Percentiles rank a stretch among this genome's conserved stretches.
Evolutionary conservation across 805 yeast genomes (phyloP).

Genomic region (Starmerella ratchasimensis): DNA sequence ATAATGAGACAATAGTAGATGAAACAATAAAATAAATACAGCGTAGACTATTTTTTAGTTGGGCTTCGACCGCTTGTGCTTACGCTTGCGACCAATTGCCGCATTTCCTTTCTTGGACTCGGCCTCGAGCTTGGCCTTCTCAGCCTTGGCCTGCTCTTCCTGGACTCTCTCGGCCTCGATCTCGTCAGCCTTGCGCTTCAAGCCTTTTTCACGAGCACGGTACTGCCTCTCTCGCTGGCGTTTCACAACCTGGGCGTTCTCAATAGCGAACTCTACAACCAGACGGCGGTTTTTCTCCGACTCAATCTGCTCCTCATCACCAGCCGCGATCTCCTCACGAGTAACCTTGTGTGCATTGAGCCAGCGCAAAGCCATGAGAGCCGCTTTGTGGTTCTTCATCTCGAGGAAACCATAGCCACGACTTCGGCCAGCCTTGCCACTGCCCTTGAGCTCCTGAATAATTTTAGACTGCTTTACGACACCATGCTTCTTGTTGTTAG

Average conservation of each 20-base stretch:
- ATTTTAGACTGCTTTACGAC: slow-evolving; percentile 89
- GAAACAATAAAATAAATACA: neutral
- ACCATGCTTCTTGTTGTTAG: slow-evolving; percentile 65
- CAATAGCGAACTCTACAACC: slow-evolving; percentile 91
- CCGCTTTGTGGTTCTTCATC: slow-evolving; percentile 79
- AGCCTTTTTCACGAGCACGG: slow-evolving; percentile 17
- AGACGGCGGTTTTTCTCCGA: slow-evolving; percentile 45
- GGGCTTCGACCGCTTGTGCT: slow-evolving; percentile 15
- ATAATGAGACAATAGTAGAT: neutral
- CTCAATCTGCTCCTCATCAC: slow-evolving; percentile 17
- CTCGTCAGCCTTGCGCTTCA: slow-evolving; percentile 22
- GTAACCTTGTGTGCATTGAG: slow-evolving; percentile 83
- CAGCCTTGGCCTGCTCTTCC: slow-evolving; percentile 15
- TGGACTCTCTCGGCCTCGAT: slow-evolving; percentile 17
- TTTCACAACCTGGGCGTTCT: slow-evolving; percentile 84
- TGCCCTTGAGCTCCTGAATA: slow-evolving; percentile 79
- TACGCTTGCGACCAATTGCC: slow-evolving; percentile 27
- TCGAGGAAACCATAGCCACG: slow-evolving; percentile 96
- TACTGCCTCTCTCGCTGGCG: slow-evolving; percentile 54
- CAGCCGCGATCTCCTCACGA: slow-evolving; percentile 41
- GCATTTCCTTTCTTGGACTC: slow-evolving; percentile 17
- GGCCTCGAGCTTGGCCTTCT: slow-evolving; percentile 14
- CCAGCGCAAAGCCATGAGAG: slow-evolving; percentile 95
- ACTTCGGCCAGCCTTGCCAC: slow-evolving; percentile 77
- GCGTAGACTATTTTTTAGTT: no score